These are phyloP conservation scores for Sordariomycetes sp. DNA, from an alignment of 2,329 filamentous ascomycete species.

Conservation along the genomic window DNA sequence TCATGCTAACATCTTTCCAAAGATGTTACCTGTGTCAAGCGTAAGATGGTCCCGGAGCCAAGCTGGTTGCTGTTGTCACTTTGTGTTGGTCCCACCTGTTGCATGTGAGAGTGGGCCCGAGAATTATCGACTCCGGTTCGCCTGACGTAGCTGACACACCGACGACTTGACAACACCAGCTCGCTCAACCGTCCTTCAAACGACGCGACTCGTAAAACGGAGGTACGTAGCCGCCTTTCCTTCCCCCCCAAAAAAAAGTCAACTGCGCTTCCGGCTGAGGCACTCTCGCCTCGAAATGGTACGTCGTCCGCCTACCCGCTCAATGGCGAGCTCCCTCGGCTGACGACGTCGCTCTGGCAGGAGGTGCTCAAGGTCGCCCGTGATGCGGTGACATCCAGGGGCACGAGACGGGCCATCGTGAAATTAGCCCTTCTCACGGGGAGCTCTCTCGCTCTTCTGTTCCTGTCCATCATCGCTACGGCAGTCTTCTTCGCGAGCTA, in stretches of 20 bases:
- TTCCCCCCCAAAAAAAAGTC: background rate
- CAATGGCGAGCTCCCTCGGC: background rate
- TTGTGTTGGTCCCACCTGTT: too few species aligned
- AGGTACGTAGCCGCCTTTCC: background rate
- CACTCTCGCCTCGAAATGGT: background rate
- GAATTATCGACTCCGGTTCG: too few species aligned
- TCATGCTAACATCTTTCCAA: too few species aligned
- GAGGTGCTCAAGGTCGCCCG: conserved; percentile 1
- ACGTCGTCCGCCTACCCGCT: background rate
- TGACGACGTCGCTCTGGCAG: background rate
- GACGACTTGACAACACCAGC: background rate
- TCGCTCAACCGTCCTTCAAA: too few species aligned
- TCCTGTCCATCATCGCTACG: conserved; percentile 33
- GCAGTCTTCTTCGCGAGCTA: conserved; percentile 41
- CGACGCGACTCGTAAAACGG: too few species aligned
- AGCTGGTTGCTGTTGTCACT: too few species aligned
- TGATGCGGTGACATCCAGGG: conserved; percentile 30
- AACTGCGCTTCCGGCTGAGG: background rate
- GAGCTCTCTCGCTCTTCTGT: conserved; percentile 28
- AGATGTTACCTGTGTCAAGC: too few species aligned
- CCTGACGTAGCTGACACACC: background rate
- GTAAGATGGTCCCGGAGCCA: too few species aligned
- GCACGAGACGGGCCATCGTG: conserved; percentile 34
- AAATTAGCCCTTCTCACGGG: conserved; percentile 29
- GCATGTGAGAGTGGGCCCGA: too few species aligned